Base-by-base conservation (phyloP, 352 stramenopile species). In the Pythium grandisporangium region DNA sequence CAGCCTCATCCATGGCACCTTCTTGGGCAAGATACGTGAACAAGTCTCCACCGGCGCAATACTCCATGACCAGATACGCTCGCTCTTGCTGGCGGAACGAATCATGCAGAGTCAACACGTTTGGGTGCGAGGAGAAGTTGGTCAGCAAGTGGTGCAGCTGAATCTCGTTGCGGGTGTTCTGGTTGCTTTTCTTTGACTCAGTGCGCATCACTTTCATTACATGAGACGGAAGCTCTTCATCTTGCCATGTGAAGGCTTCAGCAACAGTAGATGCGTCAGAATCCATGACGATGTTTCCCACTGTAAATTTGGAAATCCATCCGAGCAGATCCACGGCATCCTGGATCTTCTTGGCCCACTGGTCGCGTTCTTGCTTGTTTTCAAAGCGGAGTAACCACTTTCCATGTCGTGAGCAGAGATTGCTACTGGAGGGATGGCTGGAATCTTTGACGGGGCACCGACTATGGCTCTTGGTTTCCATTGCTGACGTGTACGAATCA, bases 301-400 rank as follows among this genome's bases (percentile, higher is more conserved):
- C 48, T 6, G 66, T 81, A 46, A 81, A 87, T 48, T 81, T 87
- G 56, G 66, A 61, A 37, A 83, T 79, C 73, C 73, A 86, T 21
- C 53, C 48, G 10, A 82, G 57, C 44, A 86, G 51, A 22, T 86
- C 73, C 16, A 83, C 48, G 11, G 69, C 59, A 49, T 86, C 70
- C 54, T 86, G 69, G 20, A 81, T 55, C 14, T 79, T 64, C 44
- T 78, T 76, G 26, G 67, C 69, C 62, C 68, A 83, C 34, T 40
- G 22, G 42, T 83, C 73, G 17, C 70, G 68, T 49, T 86, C 73
- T 34, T 64, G 70, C 54, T 86, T 86, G n/a, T 58, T 76, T 19
- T 82, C 66, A 20, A 86, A 86, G 29, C 70, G 77, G 21, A 85
- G 64, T 14, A 82, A 63, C 73, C 73, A 86, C 46, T 75, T 80